Conservation (phyloP, 2,329 filamentous ascomycete species). For the Fusarium proliferatum region DNA sequence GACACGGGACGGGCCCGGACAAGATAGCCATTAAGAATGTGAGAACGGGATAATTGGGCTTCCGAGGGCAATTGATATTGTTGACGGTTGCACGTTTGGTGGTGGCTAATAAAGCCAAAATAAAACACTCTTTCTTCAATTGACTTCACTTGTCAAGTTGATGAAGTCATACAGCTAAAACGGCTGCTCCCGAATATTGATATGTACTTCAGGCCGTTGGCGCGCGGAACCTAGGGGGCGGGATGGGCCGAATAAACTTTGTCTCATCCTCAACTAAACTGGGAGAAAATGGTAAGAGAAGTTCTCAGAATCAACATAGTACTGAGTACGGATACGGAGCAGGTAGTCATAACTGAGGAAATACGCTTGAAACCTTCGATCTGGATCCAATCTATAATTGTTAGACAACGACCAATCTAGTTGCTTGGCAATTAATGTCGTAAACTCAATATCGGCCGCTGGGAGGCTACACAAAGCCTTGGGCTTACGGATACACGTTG, state of each 20-base stretch:
- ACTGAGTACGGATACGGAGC: no score
- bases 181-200: slow-evolving; percentile 15
- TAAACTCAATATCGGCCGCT: slow-evolving; percentile 3
- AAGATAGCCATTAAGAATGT: slow-evolving; percentile 21
- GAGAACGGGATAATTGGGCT: slow-evolving; percentile 14
- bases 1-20: slow-evolving; percentile 28
- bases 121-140: neutral
- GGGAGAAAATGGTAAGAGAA: neutral
- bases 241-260: slow-evolving; percentile 43
- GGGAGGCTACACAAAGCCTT: neutral
- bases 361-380: neutral
- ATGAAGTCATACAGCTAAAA: slow-evolving; percentile 9
- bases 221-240: slow-evolving; percentile 32
- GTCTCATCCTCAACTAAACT: slow-evolving; percentile 4
- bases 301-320: neutral
- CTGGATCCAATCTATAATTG: neutral
- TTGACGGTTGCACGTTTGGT: neutral
- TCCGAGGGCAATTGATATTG: neutral
- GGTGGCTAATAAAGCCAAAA: neutral
- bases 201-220: slow-evolving; percentile 10
- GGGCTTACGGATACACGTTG: slow-evolving; percentile 10
- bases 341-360: neutral
- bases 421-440: slow-evolving; percentile 1
- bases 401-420: neutral
- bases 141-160: neutral